Evolutionary conservation across 2,329 filamentous ascomycete species (phyloP), one percentile per base, ranked within the genome.

Genomic region (Paracoccidioides lutzii): DNA sequence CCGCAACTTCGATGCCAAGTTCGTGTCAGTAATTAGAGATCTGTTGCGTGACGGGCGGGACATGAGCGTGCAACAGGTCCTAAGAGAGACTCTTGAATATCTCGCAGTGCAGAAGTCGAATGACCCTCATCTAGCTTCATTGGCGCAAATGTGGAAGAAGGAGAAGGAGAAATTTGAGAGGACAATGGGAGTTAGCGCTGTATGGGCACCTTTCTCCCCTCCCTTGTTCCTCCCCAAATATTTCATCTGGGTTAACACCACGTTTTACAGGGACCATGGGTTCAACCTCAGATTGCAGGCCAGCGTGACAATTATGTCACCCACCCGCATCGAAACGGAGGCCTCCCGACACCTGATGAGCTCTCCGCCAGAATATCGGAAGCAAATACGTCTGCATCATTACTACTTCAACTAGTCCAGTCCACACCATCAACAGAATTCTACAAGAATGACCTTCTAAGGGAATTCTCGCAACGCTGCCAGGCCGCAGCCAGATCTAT

Each of bases 331-430:
- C 59, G 70, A 41, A 70, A 82, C 8, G 61, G 62, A 52, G 57
- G 57, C 28, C 64, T 76, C 5, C 93, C 93, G 0, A 71, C 81
- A 22, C 82, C 88, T 0, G 76, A 81, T 10, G 91, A 97, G 73
- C 79, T 98, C 12, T 82, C 83, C 0, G 85, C 84, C 57, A 82
- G 93, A 46, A 81, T 98, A 42, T 88, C 95, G 68, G 93, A 98
- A 74, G 90, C 91, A 7, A 82, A 82, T 59, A 95, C 89, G 2
- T 94, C 90, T 3, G 90, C 91, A 5, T 91, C 90, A 69, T 81
- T 98, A 4, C 81, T 98, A n/a, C 81, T 88, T 53, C 91, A 98
- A 71, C 84, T 96, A 5, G 83, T 95, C 15, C 87, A 91, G 70
- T 90, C 87, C 56, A 95, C 90, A 0, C 82, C 89, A 0, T 78